Base-by-base conservation (phyloP, 2,329 filamentous ascomycete genomes). In the Scolecobasidium constrictum region DNA sequence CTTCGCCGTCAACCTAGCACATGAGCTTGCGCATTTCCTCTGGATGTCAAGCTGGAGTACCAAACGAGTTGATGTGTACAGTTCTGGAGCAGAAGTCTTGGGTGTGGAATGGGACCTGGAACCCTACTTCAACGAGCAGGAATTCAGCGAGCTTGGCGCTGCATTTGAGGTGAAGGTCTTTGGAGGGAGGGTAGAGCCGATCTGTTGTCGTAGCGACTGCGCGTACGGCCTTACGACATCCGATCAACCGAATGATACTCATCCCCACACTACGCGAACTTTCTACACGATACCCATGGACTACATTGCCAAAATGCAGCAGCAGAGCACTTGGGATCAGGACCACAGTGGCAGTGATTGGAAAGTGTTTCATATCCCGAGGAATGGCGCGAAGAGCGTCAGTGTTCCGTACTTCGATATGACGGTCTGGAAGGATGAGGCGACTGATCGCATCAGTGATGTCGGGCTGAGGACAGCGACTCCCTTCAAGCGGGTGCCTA, bases 1-100 rank as follows among this genome's bases (percentile, higher is more conserved):
- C 42, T 49, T 63, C 2, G 60, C 60, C 9, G 55, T 60, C 5
- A 62, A 58, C 34, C 47, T 64, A 5, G 52, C 52, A 4, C 61
- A 64, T 34, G 61, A 64, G 46, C 53, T 64, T 43, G 59, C 61
- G 22, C 61, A 64, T 46, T 63, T 62, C 48, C 56, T 62, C 39
- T 60, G 62, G 44, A 55, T 62, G 2, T 60, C 59, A 9, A 58
- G 57, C 4, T 58, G 58, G 5, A 56, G 59, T 35, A 59, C 59
- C 38, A 54, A 59, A 15, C 56, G 57, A 21, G 55, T 54, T 0
- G 48, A 61, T 2, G 59, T 41, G 15, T 31, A 34, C 20, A 34
- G 34, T 15, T 31, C n/a, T n/a, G 15, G 21, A 3, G 13, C 16
- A 12, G 45, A 47, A 34, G 33, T 41, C 5, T 21, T 39, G 15